phyloP scores from a whole-genome alignment of 768 basidiomycete species.

The Mycena belliarum region DNA sequence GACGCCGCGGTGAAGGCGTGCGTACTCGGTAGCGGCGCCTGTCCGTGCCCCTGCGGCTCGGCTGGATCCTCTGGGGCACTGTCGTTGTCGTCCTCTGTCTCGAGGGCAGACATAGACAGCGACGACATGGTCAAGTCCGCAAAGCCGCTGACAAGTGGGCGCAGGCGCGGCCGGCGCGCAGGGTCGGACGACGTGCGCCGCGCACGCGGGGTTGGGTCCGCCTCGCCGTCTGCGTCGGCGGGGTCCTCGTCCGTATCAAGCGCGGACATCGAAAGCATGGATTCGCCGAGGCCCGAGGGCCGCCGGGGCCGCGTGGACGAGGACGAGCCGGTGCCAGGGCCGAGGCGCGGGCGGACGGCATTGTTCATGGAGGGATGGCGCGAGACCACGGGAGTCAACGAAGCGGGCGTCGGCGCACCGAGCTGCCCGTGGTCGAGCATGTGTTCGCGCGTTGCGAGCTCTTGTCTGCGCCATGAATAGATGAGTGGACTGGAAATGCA shows the following conservation, averaged over 20 bases:
- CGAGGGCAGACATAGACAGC: slow-evolving; percentile 56
- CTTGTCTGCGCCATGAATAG: slow-evolving; percentile 48
- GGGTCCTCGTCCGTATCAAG: slow-evolving; percentile 30
- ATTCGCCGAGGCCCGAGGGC: slow-evolving; percentile 35
- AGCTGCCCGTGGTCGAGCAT: slow-evolving; percentile 90
- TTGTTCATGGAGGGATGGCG: slow-evolving; percentile 32
- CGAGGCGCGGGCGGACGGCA: slow-evolving; percentile 27
- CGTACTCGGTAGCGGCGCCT: too few species aligned
- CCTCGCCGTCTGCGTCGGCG: slow-evolving; percentile 12
- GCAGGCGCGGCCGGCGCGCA: slow-evolving; percentile 20
- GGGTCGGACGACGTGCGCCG: slow-evolving; percentile 15
- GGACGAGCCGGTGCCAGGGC: slow-evolving; percentile 4
- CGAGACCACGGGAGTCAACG: slow-evolving; percentile 48
- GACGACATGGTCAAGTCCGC: slow-evolving; percentile 24
- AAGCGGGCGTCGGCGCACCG: slow-evolving; percentile 63
- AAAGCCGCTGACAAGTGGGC: slow-evolving; percentile 24
- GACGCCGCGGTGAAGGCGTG: too few species aligned
- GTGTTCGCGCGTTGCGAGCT: slow-evolving; percentile 87
- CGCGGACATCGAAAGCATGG: slow-evolving; percentile 39
- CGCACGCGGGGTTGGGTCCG: slow-evolving; percentile 4
- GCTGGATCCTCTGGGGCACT: too few species aligned
- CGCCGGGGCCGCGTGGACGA: slow-evolving; percentile 31
- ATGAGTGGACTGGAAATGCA: not conserved
- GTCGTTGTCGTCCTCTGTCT: slow-evolving; percentile 40
- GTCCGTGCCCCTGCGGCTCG: slow-evolving; percentile 9